phyloP scores from a whole-genome alignment of 2,329 filamentous ascomycete species.

The Periconia macrospinosa region DNA sequence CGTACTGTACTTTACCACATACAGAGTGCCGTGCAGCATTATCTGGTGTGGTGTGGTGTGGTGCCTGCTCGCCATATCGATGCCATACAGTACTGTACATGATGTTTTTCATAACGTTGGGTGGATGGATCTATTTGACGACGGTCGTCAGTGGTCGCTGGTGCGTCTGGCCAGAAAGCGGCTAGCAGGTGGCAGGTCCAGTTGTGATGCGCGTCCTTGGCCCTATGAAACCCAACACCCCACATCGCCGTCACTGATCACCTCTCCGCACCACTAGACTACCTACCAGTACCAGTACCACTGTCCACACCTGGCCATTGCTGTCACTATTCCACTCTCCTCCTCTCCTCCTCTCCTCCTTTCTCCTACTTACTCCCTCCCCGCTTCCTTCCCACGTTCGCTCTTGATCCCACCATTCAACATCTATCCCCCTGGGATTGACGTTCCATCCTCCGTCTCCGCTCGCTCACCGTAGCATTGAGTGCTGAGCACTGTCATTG shows the following conservation, averaged over 20 bases:
- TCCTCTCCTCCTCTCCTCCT: not conserved
- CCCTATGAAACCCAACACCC: not conserved
- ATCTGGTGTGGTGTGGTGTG: too few species aligned
- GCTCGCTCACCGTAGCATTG: not conserved
- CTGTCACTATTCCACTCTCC: not conserved
- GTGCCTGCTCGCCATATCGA: too few species aligned
- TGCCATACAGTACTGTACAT: too few species aligned
- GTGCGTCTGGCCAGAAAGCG: not conserved
- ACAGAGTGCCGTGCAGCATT: too few species aligned
- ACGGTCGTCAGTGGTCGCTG: not conserved
- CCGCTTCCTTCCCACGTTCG: not conserved
- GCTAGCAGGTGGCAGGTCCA: not conserved
- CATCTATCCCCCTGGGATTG: too few species aligned
- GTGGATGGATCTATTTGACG: not conserved
- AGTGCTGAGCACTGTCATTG: not conserved
- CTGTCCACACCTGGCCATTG: not conserved
- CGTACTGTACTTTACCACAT: too few species aligned
- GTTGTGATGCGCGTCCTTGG: not conserved
- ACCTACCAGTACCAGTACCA: too few species aligned
- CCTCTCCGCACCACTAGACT: not conserved
- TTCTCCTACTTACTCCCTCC: not conserved
- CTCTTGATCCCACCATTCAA: not conserved
- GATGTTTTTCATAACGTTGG: not conserved
- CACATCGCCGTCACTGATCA: not conserved
- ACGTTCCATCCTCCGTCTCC: not conserved